A percentile compares a stretch with the other conserved stretches of the same genome.
Evolutionary conservation across 2,329 filamentous ascomycete species (phyloP).

Genomic region (Endocalyx cinctus): DNA sequence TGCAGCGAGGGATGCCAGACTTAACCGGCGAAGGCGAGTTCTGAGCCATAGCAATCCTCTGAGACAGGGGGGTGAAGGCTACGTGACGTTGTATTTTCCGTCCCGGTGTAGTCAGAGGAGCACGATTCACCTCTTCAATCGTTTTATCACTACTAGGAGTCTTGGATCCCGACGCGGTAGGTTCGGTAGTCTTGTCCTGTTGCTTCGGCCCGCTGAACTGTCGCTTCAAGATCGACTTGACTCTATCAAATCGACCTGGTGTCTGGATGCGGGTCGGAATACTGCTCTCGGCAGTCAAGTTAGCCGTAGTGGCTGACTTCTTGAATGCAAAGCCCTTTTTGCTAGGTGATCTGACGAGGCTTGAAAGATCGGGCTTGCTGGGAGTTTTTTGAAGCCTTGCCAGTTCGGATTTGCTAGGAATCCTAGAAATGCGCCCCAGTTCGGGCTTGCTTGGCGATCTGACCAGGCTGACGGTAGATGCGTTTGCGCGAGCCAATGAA

Average conservation of each 20-base stretch:
- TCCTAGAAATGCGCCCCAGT: constrained; percentile 33
- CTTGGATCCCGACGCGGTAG: constrained; percentile 34
- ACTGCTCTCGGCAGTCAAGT: constrained; percentile 26
- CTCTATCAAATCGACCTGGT: constrained; percentile 48
- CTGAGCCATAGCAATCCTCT: constrained; percentile 41
- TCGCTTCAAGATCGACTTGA: constrained; percentile 55
- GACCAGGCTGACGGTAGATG: constrained; percentile 47
- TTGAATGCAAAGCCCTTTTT: constrained; percentile 30
- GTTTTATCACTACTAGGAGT: constrained; percentile 50
- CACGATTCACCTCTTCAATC: constrained; percentile 43
- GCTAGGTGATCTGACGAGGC: constrained; percentile 28
- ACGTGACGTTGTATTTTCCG: constrained; percentile 68
- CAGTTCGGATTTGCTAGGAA: constrained; percentile 43
- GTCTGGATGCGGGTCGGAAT: constrained; percentile 36
- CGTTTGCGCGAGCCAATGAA: constrained; percentile 59
- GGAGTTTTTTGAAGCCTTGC: constrained; percentile 30
- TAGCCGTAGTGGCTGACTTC: constrained; percentile 50
- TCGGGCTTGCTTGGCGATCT: constrained; percentile 51
- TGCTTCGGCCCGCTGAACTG: constrained; percentile 33
- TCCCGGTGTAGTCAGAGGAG: constrained; percentile 63
- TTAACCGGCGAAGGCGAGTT: constrained; percentile 56
- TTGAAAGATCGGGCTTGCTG: constrained; percentile 33
- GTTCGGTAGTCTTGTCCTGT: constrained; percentile 45
- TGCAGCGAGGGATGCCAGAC: constrained; percentile 39
- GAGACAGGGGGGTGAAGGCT: constrained; percentile 70